Evolutionary conservation across 2,329 filamentous ascomycete genomes (phyloP), one percentile per base, ranked within the genome.

Genomic region (Clonostachys rosea): DNA sequence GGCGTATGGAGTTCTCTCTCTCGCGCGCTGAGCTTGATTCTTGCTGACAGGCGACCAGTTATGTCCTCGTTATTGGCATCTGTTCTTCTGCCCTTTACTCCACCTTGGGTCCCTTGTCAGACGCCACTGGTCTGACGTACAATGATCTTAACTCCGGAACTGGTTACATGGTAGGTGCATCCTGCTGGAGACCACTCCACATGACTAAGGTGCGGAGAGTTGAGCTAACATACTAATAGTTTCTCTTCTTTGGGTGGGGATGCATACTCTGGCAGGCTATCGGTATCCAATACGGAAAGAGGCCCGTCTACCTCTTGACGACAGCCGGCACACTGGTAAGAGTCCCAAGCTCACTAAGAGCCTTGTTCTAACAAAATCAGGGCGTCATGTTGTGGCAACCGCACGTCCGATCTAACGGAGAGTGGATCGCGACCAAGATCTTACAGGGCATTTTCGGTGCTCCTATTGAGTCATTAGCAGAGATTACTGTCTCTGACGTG

Each of bases 261-360:
- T 58, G 70, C 20, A 52, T 76, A 7, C 67, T 75, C 47, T 75
- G 71, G 71, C 71, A 75, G 50, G 71, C 73, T 1, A 64, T 74
- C 14, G 69, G 72, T 0, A 55, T 73, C 12, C 65, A 69, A 41
- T 75, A 73, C 46, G 72, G 72, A 45, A 72, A 71, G 52, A 59
- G 70, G 8, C 50, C 62, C 5, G 60, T 63, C 0, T 72, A 72
- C 46, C 51, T 72, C 6, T 40, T 67, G 18, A 70, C 69, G 0
- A 57, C 70, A 10, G 45, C 61, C 0, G 63, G 61, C 13, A 56
- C 54, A 5, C 55, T 63, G 33, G 61, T 62, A 3, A 6, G 12
- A 6, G 30, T 34, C 6, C 4, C 5, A 14, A 4, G 20, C 20
- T 24, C 24, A 24, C 24, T 24, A 24, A 6, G 24, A 9, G 20